A percentile compares a stretch with the other conserved stretches of the same genome.
Evolutionary conservation across 2,329 filamentous ascomycete species (phyloP).

Genomic region (Sporothrix brasiliensis): DNA sequence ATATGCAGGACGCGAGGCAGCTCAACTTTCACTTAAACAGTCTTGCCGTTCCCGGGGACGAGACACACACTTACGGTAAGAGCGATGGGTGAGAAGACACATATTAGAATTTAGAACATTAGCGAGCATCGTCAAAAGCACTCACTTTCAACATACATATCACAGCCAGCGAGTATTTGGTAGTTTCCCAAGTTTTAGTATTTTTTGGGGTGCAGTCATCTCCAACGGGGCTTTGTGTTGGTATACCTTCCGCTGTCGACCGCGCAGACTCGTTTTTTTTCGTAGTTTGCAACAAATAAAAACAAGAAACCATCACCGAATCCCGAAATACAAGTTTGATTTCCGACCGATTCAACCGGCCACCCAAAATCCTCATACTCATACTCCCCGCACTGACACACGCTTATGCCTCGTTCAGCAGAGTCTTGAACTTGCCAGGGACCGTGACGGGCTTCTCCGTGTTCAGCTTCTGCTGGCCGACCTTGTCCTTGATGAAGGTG

Average conservation of each 20-base stretch:
- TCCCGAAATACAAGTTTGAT: slow-evolving; percentile 7
- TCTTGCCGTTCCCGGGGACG: background rate
- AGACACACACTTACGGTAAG: background rate
- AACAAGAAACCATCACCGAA: slow-evolving; percentile 19
- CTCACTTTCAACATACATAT: background rate
- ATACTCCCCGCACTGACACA: background rate
- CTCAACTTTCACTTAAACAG: background rate
- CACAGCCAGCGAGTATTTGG: background rate
- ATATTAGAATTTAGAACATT: too few relatives aligned
- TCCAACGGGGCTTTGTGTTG: background rate
- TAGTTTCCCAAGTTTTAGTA: slow-evolving; percentile 35
- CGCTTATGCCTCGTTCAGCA: slow-evolving; percentile 38
- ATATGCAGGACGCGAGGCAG: slow-evolving; percentile 1
- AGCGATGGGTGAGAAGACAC: background rate
- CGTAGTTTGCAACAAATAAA: background rate
- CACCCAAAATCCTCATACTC: too few relatives aligned
- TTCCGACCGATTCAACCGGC: too few relatives aligned
- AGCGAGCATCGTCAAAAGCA: too few relatives aligned
- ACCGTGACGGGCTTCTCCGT: slow-evolving; percentile 38
- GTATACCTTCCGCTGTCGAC: slow-evolving; percentile 18
- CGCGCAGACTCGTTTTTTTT: slow-evolving; percentile 20
- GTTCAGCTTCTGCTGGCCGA: slow-evolving; percentile 66
- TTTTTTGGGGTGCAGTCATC: slow-evolving; percentile 30
- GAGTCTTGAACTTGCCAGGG: slow-evolving; percentile 39
- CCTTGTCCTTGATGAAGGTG: slow-evolving; percentile 83